Evolutionary conservation across 2,329 filamentous ascomycete genomes (phyloP), one percentile per base, ranked within the genome.

Genomic region (Fusarium phyllophilum): DNA sequence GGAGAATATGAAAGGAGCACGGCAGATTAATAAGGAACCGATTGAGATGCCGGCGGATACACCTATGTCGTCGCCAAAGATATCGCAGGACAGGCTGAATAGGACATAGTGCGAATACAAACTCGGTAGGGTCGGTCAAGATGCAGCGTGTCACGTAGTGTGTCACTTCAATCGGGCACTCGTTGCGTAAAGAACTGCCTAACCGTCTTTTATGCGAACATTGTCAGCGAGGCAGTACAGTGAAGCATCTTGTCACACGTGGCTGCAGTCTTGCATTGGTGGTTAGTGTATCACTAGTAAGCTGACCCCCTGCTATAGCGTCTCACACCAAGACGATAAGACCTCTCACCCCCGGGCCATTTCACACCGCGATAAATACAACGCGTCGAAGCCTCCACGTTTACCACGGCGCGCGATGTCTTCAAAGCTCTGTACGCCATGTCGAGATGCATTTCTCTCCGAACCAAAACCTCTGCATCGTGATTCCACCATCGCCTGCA

Each of bases 41-140:
- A 17, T 66, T 20, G 63, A 64, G 22, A 48, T 66, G 18, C 61
- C 63, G 0, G 61, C 48, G 15, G 61, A 66, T 22, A n/a, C 20
- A 9, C 45, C 41, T 2, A 24, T 66, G 22, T 58, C 61, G 14
- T 49, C 61, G 5, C 49, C 63, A 0, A 66, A 49, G 63, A 57
- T 31, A 6, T 66, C 63, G 2, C 48, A 66, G 46, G 48, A 66
- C 4, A 54, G 26, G 2, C 24, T 38, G 8, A 66, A 48, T 14
- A 58, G 17, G 12, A 31, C 24, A 12, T 44, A 42, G n/a, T 26
- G 26, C 6, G 4, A 26, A 38, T 66, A 14, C 11, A 31, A 8
- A 55, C n/a, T 18, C 15, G 8, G 34, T n/a, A n/a, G 14, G 6
- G 9, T 26, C 2, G 18, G 3, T 5, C 6, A n/a, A 10, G 7